Percentiles rank a stretch among this genome's conserved stretches.
Conservation (phyloP, 129 eudicot species). For the Artemisia annua region DNA sequence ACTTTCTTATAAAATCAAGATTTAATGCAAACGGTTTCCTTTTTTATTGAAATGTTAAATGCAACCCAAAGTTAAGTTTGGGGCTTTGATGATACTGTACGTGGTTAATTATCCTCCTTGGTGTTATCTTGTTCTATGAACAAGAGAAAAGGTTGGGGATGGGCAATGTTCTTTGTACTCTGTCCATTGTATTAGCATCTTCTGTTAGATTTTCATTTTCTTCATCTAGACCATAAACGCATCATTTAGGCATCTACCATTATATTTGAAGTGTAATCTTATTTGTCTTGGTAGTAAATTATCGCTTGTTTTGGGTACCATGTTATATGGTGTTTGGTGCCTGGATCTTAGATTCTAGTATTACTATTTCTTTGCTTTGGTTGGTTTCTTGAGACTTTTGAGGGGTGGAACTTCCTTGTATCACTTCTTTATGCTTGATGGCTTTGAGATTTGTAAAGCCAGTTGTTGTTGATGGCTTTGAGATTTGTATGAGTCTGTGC, state of each 20-base stretch:
- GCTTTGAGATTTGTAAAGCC: background rate
- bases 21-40: background rate
- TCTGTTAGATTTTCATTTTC: background rate
- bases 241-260: background rate
- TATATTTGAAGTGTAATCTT: too few relatives aligned
- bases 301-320: too few relatives aligned
- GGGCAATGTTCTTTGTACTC: background rate
- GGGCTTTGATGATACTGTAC: slow-evolving; percentile 1
- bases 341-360: background rate
- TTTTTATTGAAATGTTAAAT: background rate
- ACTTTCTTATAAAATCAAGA: background rate
- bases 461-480: background rate
- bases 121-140: background rate
- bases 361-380: background rate
- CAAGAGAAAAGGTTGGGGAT: background rate
- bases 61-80: background rate
- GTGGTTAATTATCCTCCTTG: slow-evolving; percentile 4
- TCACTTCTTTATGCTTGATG: background rate
- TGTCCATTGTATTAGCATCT: background rate
- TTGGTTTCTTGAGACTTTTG: background rate
- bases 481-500: background rate
- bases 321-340: too few relatives aligned
- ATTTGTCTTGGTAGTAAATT: too few relatives aligned
- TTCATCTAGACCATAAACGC: slow-evolving; percentile 18
- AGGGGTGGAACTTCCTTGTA: background rate